Conservation (phyloP, 805 yeast genomes). For the Aciculoconidium aculeatum region DNA sequence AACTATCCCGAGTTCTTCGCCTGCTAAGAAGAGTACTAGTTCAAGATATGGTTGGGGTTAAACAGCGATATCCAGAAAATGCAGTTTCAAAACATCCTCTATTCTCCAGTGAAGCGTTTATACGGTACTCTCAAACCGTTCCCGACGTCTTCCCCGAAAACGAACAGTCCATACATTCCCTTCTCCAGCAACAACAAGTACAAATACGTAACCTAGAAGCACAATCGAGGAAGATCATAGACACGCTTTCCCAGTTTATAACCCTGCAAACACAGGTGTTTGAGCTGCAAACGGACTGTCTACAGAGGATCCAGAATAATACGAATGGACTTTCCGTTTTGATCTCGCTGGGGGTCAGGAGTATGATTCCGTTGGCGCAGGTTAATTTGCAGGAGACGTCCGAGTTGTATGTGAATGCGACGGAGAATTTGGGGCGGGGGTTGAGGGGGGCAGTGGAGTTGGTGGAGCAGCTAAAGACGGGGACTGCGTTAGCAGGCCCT, state of each 20-base stretch:
- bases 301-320: constrained; percentile 13
- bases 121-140: constrained; percentile 5
- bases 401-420: constrained; percentile 8
- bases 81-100: constrained; percentile 20
- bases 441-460: constrained; percentile 14
- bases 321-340: constrained; percentile 10
- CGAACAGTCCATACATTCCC: neutral
- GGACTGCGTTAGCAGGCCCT: constrained; percentile 1
- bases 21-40: constrained; percentile 18
- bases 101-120: constrained; percentile 15
- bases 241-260: constrained; percentile 10
- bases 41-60: constrained; percentile 27
- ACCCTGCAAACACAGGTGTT: constrained; percentile 13
- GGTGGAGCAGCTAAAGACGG: constrained; percentile 11
- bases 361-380: constrained; percentile 11
- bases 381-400: constrained; percentile 11
- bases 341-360: constrained; percentile 9
- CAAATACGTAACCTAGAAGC: neutral
- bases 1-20: constrained; percentile 9
- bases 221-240: constrained; percentile 1
- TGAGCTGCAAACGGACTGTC: constrained; percentile 12
- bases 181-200: constrained; percentile 2
- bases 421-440: constrained; percentile 11
- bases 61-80: constrained; percentile 16
- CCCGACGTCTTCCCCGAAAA: constrained; percentile 1